phyloP scores from a whole-genome alignment of 2,329 filamentous ascomycete species.

The Fusarium sp. region DNA sequence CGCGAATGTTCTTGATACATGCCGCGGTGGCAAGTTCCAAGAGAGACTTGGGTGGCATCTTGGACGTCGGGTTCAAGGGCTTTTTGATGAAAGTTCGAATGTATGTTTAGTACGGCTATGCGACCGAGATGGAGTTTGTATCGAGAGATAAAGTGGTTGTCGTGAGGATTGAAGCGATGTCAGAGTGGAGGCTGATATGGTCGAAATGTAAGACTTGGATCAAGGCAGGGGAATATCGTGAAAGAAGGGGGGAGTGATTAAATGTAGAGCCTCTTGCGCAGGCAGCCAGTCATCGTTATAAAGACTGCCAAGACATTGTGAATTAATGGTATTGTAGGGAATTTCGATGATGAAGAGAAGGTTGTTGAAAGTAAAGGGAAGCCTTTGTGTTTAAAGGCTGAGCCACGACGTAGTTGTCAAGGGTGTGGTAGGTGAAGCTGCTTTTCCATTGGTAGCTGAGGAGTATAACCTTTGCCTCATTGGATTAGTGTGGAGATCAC shows the following conservation, averaged over 20 bases:
- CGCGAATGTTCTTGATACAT: slow-evolving; percentile 64
- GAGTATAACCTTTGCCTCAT: slow-evolving; percentile 2
- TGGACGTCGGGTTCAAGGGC: neutral
- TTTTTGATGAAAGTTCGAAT: neutral
- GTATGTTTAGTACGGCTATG: neutral
- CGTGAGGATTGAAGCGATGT: neutral
- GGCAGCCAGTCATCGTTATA: neutral
- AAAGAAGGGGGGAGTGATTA: neutral
- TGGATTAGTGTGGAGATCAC: neutral
- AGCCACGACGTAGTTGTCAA: slow-evolving; percentile 26
- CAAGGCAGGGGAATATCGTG: neutral
- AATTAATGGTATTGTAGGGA: neutral
- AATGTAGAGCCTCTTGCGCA: neutral
- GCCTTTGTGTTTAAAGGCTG: slow-evolving; percentile 7
- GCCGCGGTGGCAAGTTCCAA: slow-evolving; percentile 61
- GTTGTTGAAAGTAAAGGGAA: slow-evolving; percentile 5
- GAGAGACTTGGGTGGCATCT: slow-evolving; percentile 61
- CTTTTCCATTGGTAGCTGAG: slow-evolving; percentile 12
- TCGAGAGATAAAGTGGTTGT: neutral
- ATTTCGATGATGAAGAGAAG: neutral
- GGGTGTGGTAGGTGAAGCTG: slow-evolving; percentile 23
- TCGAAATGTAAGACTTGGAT: neutral
- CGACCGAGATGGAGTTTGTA: neutral
- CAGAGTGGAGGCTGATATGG: neutral
- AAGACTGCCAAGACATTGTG: neutral